Base-by-base conservation (phyloP, 352 stramenopile genomes). In the Phytophthora uliginosa region DNA sequence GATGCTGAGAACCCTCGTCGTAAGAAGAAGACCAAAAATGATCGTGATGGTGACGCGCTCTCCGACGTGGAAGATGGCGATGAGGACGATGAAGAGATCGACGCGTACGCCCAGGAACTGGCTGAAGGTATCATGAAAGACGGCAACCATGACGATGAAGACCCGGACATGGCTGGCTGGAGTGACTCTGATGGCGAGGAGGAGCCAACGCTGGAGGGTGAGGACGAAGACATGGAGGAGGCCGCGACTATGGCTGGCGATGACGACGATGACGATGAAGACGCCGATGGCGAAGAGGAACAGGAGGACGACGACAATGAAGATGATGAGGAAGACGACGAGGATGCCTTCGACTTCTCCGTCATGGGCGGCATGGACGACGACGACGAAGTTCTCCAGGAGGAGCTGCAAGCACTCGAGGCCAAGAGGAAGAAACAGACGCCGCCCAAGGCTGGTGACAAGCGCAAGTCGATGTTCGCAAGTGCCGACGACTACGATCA, bases 41-140 rank as follows among this genome's bases (percentile, higher is more conserved):
- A 83, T 3, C 77, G 66, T 0, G 72, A 88, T 51, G 88, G 12
- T 8, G 85, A 95, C 38, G 85, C 78, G 15, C 81, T 90, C 42
- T 91, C 89, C 6, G 85, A 88, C 45, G 65, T 79, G 24, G 82
- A 83, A 42, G 82, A 91, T 28, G 72, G 50, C 4, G 88, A 84
- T 2, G 89, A 88, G 15, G 86, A 94, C 6, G 93, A 97, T 38
- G 79, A 86, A 36, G 88, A 97, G 74, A 83, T 97, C 13, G 91
- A 98, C 47, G 89, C 85, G 24, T 98, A 95, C 66, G 94, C 94
- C 13, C 83, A 97, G 62, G 76, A 96, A 63, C 73, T 98, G 66
- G 95, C 95, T 5, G 84, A 98, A 60, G 88, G 88, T 0, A 87
- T 98, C 69, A 97, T 98, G 90, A 51, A 94, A 56, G 82, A 96